Evolutionary conservation across 805 yeast genomes (phyloP), one percentile per base, ranked within the genome.

Genomic region (Yarrowia sp.): DNA sequence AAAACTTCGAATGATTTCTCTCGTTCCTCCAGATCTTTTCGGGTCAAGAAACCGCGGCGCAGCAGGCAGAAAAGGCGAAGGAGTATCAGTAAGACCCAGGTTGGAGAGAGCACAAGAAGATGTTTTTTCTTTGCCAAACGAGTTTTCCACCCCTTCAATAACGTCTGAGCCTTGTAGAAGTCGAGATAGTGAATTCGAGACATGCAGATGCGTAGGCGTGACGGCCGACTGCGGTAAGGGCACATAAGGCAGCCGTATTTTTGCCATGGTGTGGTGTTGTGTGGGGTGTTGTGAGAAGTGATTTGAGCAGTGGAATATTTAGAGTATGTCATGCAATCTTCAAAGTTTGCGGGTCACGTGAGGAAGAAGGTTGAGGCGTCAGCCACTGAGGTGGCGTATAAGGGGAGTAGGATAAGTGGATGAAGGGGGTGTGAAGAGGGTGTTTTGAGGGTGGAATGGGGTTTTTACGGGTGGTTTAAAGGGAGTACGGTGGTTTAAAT

Each of bases 161-260:
- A 39, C 39, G n/a, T 38, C 28, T 10, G 60, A 38, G 43, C 60
- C 60, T 1, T 35, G 35, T n/a, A 55, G 17, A 8, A 41, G 47
- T 47, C 61, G 45, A 6, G 61, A 28, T 10, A 55, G 47, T 33
- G 47, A 38, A 31, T 55, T 47, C 15, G 61, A 55, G n/a, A 41
- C 47, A 14, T 17, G 36, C 28, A 55, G 15, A 8, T 55, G 61
- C 4, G 38, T 55, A 6, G 31, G 61, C 1, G 61, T 41, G 22
- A 55, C 61, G 8, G 61, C 61, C 15, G 61, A 55, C 47, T 55
- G 61, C 61, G 61, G 61, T 1, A 55, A 47, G 39, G 61, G 47
- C 35, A 55, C 47, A 18, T 39, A 55, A 4, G 61, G 61, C 45
- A 55, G 61, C 41, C 61, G 61, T 33, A 55, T 55, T 55, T 48